phyloP scores from a whole-genome alignment of 2,329 filamentous ascomycete species.

The Fusarium anguioides region DNA sequence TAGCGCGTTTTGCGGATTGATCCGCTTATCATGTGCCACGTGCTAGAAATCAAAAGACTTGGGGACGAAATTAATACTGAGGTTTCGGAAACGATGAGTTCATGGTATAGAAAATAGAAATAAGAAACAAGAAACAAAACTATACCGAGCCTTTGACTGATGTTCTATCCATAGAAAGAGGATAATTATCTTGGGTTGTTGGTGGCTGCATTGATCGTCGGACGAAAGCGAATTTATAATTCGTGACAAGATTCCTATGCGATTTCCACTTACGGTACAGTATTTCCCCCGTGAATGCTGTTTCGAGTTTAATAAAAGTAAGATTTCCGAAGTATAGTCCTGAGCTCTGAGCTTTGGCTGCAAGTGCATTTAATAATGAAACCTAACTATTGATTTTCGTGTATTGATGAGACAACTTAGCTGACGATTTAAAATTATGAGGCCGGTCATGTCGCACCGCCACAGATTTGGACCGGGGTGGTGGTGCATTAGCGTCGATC shows the following conservation, averaged over 20 bases:
- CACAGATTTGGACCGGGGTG: conserved; percentile 46
- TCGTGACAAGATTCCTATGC: conserved; percentile 3
- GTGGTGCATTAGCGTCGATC: conserved; percentile 53
- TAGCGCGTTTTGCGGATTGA: conserved; percentile 29
- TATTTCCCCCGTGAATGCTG: background rate
- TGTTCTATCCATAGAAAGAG: too few species aligned
- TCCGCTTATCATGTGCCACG: conserved; percentile 28
- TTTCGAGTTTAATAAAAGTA: background rate
- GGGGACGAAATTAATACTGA: background rate
- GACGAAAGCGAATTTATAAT: background rate
- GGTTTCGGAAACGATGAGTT: background rate
- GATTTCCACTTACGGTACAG: background rate
- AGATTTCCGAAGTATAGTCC: background rate
- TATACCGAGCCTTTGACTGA: too few species aligned
- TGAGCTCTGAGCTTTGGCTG: too few species aligned
- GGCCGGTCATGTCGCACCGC: conserved; percentile 47
- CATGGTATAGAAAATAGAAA: too few species aligned
- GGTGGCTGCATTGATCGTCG: background rate
- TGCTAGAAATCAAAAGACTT: conserved; percentile 13
- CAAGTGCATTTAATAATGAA: background rate
- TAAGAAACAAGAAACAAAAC: too few species aligned
- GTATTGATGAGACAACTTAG: conserved; percentile 1
- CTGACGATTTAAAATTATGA: conserved; percentile 14
- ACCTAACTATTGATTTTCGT: background rate
- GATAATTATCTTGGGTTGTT: background rate